Conservation (phyloP, 306 rosid species). For the Comarum palustre region DNA sequence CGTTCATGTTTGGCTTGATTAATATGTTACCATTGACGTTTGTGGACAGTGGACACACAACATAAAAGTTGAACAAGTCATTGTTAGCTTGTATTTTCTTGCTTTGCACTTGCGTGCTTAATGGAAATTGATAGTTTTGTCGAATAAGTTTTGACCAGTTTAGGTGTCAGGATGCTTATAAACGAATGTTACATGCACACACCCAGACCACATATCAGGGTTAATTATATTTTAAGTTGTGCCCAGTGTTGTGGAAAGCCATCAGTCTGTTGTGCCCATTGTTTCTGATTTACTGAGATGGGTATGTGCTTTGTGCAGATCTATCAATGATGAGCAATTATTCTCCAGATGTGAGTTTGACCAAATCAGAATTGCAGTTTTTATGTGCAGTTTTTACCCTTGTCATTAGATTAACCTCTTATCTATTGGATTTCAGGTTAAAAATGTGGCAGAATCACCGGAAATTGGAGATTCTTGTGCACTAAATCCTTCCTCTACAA, state of each 20-base stretch:
- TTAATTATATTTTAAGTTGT: background rate
- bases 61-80: background rate
- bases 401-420: constrained; percentile 23
- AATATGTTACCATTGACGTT: background rate
- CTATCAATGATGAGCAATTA: constrained; percentile 47
- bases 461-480: constrained; percentile 49
- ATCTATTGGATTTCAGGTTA: constrained; percentile 42
- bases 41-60: background rate
- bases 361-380: constrained; percentile 15
- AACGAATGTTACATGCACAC: background rate
- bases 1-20: background rate
- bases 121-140: background rate
- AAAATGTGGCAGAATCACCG: constrained; percentile 48
- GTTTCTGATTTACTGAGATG: constrained; percentile 36
- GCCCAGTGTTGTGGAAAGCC: background rate
- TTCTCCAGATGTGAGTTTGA: constrained; percentile 54
- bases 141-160: background rate
- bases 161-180: background rate
- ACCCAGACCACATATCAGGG: background rate
- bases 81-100: background rate
- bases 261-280: constrained; percentile 10
- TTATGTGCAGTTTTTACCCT: constrained; percentile 14
- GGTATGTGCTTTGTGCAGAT: constrained; percentile 40
- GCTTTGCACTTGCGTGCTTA: background rate
- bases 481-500: constrained; percentile 53